Percentiles rank a stretch among this genome's conserved stretches.
phyloP scores from a whole-genome alignment of 1,284 basidiomycete genomes.

The Tetrapyrgos nigripes region DNA sequence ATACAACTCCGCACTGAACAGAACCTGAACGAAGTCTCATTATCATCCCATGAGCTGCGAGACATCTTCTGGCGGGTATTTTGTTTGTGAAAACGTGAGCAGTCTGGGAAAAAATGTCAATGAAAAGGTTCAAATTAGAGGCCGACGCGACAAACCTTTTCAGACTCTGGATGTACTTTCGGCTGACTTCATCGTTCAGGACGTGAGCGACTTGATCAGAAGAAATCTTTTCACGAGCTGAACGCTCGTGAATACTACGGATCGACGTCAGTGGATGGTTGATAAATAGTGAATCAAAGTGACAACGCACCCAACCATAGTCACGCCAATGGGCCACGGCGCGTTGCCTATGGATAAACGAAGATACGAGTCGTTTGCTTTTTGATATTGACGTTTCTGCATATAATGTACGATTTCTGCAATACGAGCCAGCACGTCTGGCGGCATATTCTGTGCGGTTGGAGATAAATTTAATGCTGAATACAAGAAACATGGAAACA shows the following conservation, averaged over 20 bases:
- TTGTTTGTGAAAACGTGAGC: conserved; percentile 94
- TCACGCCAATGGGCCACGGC: conserved; percentile 99
- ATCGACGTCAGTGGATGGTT: conserved; percentile 8
- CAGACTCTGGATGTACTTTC: conserved; percentile 98
- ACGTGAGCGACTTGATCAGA: conserved; percentile 98
- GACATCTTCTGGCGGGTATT: conserved; percentile 90
- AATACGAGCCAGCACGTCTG: conserved; percentile 88
- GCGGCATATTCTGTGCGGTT: conserved; percentile 68
- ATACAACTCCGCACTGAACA: too few relatives aligned
- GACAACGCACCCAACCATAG: conserved; percentile 91
- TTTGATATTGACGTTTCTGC: conserved; percentile 94
- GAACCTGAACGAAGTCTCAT: too few relatives aligned
- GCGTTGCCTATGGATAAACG: conserved; percentile 98
- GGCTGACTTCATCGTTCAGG: conserved; percentile 97
- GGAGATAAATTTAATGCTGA: not conserved
- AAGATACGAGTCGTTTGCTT: conserved; percentile 96
- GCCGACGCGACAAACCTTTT: conserved; percentile 80
- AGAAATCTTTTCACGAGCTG: conserved; percentile 96
- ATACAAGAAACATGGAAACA: conserved; percentile 36
- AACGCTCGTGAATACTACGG: conserved; percentile 93
- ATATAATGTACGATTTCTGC: conserved; percentile 97
- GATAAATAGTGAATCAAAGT: conserved; percentile 1
- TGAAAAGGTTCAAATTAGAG: conserved; percentile 16
- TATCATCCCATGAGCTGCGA: conserved; percentile 91
- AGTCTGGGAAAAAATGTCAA: conserved; percentile 54